Base-by-base conservation (phyloP, 2,329 filamentous ascomycete species). In the Penicillium thymicola region DNA sequence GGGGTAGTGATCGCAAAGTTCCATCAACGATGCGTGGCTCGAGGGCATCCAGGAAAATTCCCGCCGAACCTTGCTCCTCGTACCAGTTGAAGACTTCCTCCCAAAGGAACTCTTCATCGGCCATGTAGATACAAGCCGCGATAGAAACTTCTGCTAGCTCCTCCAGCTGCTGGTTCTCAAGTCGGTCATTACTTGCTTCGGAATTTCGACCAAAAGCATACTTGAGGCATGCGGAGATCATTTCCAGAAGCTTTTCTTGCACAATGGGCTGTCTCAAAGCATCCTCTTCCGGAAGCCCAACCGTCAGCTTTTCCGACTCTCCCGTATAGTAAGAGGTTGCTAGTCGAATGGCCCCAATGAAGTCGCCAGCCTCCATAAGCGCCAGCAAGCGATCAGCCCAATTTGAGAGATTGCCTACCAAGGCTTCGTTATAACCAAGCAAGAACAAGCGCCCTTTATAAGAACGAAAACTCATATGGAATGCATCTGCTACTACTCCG, bases 301-400 rank as follows among this genome's bases (percentile, higher is more conserved):
- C 90, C 0, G 94, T 97, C 49, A 97, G 82, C 72, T 94, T 97
- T 72, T 97, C 91, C n/a, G 90, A 85, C 67, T 92, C 87, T 25
- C 94, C 94, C 8, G 86, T 88, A 70, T 96, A 97, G 74, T 97
- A 99, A 0, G 89, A 89, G 0, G 92, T 96, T 10, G 93, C 95
- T 57, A 99, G 81, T 62, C 88, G 84, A 58, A 99, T 96, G 2
- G 94, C 92, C 13, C 86, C 89, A 61, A 99, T 89, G 68, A 96
- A 96, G 73, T 97, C 92, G n/a, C 94, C 94, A 55, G 92, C 85
- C 71, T 97, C 92, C 90, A 99, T 97, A 65, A 97, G 81, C 0
- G 93, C 92, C 63, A 97, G 86, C 18, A 99, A 79, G 40, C 94
- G 83, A 73, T 99, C 94, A 2, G 94, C 93, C 94, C 94, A 99